Evolutionary conservation across 768 basidiomycete species (phyloP), one percentile per base, ranked within the genome.

Genomic region (Hortiboletus flavorubellus): DNA sequence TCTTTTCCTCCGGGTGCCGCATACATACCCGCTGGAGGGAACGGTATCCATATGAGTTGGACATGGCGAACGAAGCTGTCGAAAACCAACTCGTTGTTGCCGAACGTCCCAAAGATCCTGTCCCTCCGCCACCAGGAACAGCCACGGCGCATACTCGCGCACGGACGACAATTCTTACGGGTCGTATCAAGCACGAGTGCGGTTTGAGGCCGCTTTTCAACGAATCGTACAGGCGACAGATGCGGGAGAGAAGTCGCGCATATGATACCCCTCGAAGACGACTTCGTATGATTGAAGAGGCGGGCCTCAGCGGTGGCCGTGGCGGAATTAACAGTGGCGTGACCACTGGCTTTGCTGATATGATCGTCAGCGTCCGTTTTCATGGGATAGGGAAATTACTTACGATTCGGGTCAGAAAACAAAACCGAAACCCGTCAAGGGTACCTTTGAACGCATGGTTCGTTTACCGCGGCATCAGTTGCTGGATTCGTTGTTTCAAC

Each of bases 401-500:
- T 15, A 55, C 46, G 46, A 35, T 49, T 45, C 39, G 39, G 23
- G 39, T 58, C 33, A 69, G 87, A 82, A 81, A 79, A 76, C 83
- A 15, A 90, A 86, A 72, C 80, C 74, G 37, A 90, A 87, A 68
- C 78, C 75, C 2, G 69, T 77, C 16, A 89, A 90, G 61, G 87
- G 87, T 30, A 75, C 81, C 14, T 89, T 89, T 73, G 91, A 94
- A 71, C 88, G 90, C 61, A 89, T 91, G 83, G 87, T 89, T 16
- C 90, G 94, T 68, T 86, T 97, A 73, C 91, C 92, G 7, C 80
- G 87, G 51, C 89, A 93, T 73, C 89, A 95, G 66, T 80, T 97
- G 8, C 78, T 93, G 69, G 92, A 97, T 69, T 74, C 86, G 51
- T 78, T 97, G 40, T 95, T 95, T 72, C 62, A 73, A 2, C 76